Base-by-base conservation (phyloP, 225 moss, liverwort and hornwort species). In the Physcomitrium patens region DNA sequence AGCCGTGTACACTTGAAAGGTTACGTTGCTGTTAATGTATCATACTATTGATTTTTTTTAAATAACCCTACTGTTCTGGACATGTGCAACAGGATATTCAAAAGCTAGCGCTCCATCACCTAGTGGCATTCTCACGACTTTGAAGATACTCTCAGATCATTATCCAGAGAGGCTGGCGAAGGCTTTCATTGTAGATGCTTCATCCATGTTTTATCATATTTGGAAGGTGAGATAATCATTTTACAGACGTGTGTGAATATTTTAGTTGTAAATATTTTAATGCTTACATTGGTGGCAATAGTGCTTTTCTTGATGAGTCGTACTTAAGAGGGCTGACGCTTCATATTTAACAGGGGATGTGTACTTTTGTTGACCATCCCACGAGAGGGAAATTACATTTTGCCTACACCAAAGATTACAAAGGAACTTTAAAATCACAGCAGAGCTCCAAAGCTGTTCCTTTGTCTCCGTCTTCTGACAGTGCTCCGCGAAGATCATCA, bases 111-210 rank as follows among this genome's bases (percentile, higher is more conserved):
- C 91, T 65, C 90, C 91, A 56, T 93, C 96, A 51, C 91, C 91
- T 18, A 93, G 87, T 69, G 91, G 93, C 43, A 89, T 96, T 44
- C 77, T 96, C 41, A 88, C 93, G 69, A 85, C 92, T 19, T 63
- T 93, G 82, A 96, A 90, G 83, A 83, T 93, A 67, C 81, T 96
- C 51, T 86, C 90, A 63, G 96, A 96, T 77, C 88, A 96, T 69
- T 96, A 93, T 78, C 96, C 96, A 37, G 90, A 87, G 82, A 89
- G 96, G 70, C 70, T 93, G 72, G 91, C 93, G 26, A 93, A 87
- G 78, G 93, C 89, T 73, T 96, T 90, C 67, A 89, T 96, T 41
- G 84, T 96, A 54, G 96, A 96, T 78, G 91, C 91, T 78, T 91
- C 96, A 15, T 86, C 93, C 78, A 92, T 96, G 70, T 90, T 96